A percentile compares a stretch with the other conserved stretches of the same genome.
Evolutionary conservation across 768 basidiomycete genomes (phyloP).

Genomic region (Lepiota venenata): DNA sequence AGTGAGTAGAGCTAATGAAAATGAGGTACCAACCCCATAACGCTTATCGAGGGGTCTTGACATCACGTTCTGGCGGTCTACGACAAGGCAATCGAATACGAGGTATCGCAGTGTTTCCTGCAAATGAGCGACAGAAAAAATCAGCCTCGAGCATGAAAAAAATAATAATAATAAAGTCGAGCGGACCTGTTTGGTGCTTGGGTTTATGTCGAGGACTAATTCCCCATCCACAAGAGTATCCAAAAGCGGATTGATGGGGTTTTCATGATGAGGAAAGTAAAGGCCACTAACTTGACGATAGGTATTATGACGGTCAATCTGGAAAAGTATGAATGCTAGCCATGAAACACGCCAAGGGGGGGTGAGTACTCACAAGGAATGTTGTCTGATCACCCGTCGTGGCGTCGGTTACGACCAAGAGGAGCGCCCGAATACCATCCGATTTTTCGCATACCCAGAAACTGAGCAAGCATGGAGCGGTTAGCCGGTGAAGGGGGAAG

Average conservation of each 20-base stretch:
- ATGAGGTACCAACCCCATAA: constrained; percentile 69
- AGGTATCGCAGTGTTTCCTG: constrained; percentile 83
- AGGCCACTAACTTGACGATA: constrained; percentile 76
- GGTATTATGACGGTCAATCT: constrained; percentile 95
- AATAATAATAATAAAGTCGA: not conserved
- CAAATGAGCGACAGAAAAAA: no score
- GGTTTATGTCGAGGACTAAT: constrained; percentile 88
- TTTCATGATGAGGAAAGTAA: constrained; percentile 87
- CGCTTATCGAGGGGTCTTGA: constrained; percentile 75
- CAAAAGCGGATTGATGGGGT: constrained; percentile 60
- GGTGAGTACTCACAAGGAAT: constrained; percentile 62
- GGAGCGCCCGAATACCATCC: constrained; percentile 88
- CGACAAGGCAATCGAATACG: constrained; percentile 91
- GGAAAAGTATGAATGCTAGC: not conserved
- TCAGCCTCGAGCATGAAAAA: constrained; percentile 1
- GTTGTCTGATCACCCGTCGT: constrained; percentile 51
- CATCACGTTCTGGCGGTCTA: constrained; percentile 88
- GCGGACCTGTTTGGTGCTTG: constrained; percentile 63
- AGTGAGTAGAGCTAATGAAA: constrained; percentile 9
- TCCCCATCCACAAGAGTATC: constrained; percentile 92
- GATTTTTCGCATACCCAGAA: constrained; percentile 99
- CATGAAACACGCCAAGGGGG: not conserved
- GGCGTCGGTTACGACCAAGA: constrained; percentile 68
- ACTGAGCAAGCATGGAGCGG: constrained; percentile 35
- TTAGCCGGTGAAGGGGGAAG: no score